These are phyloP conservation scores for Dryas alaskensis DNA, from an alignment of 306 rosid genomes.

Conservation along the genomic window DNA sequence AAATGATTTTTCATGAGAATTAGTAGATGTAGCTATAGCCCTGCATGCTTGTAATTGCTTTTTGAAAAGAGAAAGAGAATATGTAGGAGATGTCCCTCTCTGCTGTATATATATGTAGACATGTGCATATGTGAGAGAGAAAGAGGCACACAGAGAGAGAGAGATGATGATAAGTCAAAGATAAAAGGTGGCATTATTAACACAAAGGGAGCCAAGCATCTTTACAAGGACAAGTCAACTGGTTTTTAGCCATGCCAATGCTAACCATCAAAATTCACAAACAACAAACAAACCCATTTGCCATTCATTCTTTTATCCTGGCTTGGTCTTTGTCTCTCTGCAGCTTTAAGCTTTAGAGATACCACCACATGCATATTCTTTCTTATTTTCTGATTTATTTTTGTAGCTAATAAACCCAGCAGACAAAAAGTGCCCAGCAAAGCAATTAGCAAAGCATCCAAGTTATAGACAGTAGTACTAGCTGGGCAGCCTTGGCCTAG, in stretches of 20 bases:
- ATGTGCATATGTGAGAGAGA: not conserved
- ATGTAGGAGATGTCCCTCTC: not conserved
- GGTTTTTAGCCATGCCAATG: conserved; percentile 23
- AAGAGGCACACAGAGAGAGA: not conserved
- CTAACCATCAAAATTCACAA: conserved; percentile 27
- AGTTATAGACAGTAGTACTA: not conserved
- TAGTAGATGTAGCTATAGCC: not conserved
- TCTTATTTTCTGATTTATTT: not conserved
- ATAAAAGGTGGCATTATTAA: conserved; percentile 42
- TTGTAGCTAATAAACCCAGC: conserved; percentile 5
- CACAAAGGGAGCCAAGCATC: conserved; percentile 32
- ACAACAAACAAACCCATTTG: conserved; percentile 7
- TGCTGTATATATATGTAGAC: not conserved
- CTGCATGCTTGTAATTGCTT: not conserved
- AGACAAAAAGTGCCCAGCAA: conserved; percentile 44
- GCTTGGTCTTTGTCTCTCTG: not conserved
- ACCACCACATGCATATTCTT: conserved; percentile 17
- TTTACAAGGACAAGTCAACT: conserved; percentile 56
- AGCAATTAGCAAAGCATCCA: conserved; percentile 26
- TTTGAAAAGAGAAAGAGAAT: not conserved
- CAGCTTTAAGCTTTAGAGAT: conserved; percentile 50
- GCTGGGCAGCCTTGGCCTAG: not conserved
- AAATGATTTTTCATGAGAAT: not conserved
- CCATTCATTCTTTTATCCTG: conserved; percentile 22
- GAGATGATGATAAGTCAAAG: conserved; percentile 39